Evolutionary conservation across 2,329 filamentous ascomycete genomes (phyloP), one percentile per base, ranked within the genome.

Genomic region (Aspergillus viridinutans): DNA sequence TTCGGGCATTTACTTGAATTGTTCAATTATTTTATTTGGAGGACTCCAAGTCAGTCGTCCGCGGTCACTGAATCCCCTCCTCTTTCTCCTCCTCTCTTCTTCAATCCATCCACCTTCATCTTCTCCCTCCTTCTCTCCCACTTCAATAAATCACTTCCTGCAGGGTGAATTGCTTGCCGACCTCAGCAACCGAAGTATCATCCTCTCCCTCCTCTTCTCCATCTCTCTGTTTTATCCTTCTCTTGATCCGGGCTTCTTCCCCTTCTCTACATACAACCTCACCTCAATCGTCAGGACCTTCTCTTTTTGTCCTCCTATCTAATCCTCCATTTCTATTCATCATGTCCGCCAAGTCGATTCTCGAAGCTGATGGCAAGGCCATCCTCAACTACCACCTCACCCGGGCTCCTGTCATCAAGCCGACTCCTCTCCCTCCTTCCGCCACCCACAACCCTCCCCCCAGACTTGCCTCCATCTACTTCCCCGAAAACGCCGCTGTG

Each of bases 371-470:
- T 83, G 94, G 94, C 86, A 99, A 99, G 90, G 94, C 94, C 85
- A 97, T 99, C 83, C 86, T 99, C 86, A 97, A 97, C 90, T 99
- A 97, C 86, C 94, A 97, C 85, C 92, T 99, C 80, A 97, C 94
- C 71, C 90, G 94, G 76, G 91, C 94, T 69, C 88, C 92, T 66
- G 89, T 96, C 78, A 96, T 99, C 86, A 97, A 97, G 89, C 90
- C 93, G 67, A 93, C 92, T 73, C 92, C 94, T 80, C 91, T 97
- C 57, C 90, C 92, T 68, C 76, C 84, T 66, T 83, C 90, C 64
- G 79, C 89, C 64, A 94, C 86, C 77, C 94, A 99, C 87, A 97
- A 97, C 83, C 82, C 94, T 68, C 88, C 94, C 61, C 82, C 92
- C 69, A 93, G 90, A 80, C 87, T 97, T 70, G 93, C 93, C 57